Percentiles rank a stretch among this genome's conserved stretches.
Evolutionary conservation across 116 monocot species (phyloP).

Genomic region (Trichopus zeylanicus): DNA sequence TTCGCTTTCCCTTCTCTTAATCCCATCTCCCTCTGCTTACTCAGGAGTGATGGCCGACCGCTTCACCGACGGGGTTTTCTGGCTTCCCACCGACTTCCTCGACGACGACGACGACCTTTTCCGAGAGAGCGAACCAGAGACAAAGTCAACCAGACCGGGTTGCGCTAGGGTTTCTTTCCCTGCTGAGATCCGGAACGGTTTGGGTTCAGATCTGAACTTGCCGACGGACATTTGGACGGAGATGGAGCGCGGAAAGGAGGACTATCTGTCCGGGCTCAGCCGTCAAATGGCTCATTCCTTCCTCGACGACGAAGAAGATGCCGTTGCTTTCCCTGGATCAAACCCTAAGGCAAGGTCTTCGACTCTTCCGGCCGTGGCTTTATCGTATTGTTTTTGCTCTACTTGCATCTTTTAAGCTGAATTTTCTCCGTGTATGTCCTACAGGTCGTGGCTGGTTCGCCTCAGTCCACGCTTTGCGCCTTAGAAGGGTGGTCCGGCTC

Average conservation of each 20-base stretch:
- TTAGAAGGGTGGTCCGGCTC: slow-evolving; percentile 11
- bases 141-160: too few species aligned
- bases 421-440: background rate
- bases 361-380: too few species aligned
- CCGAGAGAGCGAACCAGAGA: too few species aligned
- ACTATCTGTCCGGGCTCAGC: slow-evolving; percentile 26
- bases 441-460: slow-evolving; percentile 30
- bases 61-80: too few species aligned
- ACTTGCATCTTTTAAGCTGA: background rate
- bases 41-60: too few species aligned
- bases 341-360: slow-evolving; percentile 21
- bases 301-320: slow-evolving; percentile 13
- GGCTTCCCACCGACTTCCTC: too few species aligned
- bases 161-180: too few species aligned
- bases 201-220: slow-evolving; percentile 5
- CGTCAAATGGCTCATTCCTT: slow-evolving; percentile 41
- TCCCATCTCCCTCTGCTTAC: too few species aligned
- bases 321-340: slow-evolving; percentile 1
- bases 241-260: slow-evolving; percentile 56
- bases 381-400: background rate
- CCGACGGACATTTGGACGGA: slow-evolving; percentile 15
- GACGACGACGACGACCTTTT: too few species aligned
- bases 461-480: slow-evolving; percentile 44
- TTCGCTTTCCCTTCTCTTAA: too few species aligned
- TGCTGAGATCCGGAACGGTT: too few species aligned